phyloP scores from a whole-genome alignment of 345 rosid genomes.

The Acer yangbiense region DNA sequence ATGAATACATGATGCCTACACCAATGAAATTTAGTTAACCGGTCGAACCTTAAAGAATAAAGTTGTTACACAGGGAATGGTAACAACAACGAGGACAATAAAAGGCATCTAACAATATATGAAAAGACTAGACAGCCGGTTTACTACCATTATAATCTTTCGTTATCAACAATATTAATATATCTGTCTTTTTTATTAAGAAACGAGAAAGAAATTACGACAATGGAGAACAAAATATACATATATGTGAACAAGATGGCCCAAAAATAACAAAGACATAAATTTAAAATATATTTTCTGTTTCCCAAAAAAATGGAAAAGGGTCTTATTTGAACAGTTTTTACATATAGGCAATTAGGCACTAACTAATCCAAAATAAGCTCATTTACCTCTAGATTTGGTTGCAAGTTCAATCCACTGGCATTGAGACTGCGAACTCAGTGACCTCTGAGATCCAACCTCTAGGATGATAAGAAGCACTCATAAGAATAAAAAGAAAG shows the following conservation, averaged over 20 bases:
- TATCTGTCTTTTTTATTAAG: neutral
- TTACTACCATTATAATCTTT: neutral
- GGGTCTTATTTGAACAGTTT: neutral
- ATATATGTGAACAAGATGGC: neutral
- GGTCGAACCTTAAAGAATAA: neutral
- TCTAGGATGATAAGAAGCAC: conserved; percentile 46
- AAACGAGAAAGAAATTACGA: neutral
- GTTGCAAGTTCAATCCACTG: conserved; percentile 74
- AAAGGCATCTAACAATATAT: neutral
- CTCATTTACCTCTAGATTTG: conserved; percentile 81
- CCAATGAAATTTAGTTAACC: neutral
- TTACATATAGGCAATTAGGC: conserved; percentile 12
- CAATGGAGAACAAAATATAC: neutral
- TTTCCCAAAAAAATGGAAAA: neutral
- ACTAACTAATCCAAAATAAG: neutral
- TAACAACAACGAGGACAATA: neutral
- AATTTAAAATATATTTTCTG: neutral
- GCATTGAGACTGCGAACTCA: conserved; percentile 79
- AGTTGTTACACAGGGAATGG: neutral
- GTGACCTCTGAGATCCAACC: conserved; percentile 97
- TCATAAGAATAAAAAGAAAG: conserved; percentile 19
- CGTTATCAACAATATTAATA: neutral
- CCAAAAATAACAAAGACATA: neutral
- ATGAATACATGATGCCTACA: neutral
- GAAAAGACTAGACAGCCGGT: neutral